Evolutionary conservation across 768 basidiomycete genomes (phyloP).

Genomic region (Leucogyrophana mollusca): DNA sequence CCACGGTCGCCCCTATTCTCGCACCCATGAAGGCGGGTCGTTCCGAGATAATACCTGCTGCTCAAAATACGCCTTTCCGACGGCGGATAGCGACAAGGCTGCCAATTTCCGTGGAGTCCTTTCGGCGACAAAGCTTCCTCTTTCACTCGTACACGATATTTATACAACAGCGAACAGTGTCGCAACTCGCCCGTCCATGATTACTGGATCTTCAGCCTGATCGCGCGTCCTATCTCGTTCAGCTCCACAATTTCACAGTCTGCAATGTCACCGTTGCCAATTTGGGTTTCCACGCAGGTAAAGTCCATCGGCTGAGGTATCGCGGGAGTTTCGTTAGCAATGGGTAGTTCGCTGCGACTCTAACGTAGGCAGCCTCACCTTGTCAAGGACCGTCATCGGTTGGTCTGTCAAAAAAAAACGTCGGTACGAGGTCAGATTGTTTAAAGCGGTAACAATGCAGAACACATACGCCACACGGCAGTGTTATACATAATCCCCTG

Average conservation of each 20-base stretch:
- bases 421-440: no score
- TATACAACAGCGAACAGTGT: no score
- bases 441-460: neutral
- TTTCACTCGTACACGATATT: no score
- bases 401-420: slow-evolving; percentile 68
- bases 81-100: no score
- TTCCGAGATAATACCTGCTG: no score
- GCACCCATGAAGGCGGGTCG: no score
- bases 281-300: slow-evolving; percentile 91
- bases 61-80: no score
- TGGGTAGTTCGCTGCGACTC: slow-evolving; percentile 1
- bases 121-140: no score
- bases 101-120: no score
- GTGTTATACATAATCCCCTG: slow-evolving; percentile 88
- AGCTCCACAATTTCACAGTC: slow-evolving; percentile 87
- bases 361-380: slow-evolving; percentile 41
- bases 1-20: no score
- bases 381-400: slow-evolving; percentile 82
- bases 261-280: slow-evolving; percentile 68
- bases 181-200: neutral
- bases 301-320: slow-evolving; percentile 65
- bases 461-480: slow-evolving; percentile 85
- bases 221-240: slow-evolving; percentile 29
- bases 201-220: slow-evolving; percentile 28
- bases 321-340: slow-evolving; percentile 17